These are phyloP conservation scores for Planoprotostelium fungivorum DNA, from an alignment of 78 protist genomes.

Conservation along the genomic window DNA sequence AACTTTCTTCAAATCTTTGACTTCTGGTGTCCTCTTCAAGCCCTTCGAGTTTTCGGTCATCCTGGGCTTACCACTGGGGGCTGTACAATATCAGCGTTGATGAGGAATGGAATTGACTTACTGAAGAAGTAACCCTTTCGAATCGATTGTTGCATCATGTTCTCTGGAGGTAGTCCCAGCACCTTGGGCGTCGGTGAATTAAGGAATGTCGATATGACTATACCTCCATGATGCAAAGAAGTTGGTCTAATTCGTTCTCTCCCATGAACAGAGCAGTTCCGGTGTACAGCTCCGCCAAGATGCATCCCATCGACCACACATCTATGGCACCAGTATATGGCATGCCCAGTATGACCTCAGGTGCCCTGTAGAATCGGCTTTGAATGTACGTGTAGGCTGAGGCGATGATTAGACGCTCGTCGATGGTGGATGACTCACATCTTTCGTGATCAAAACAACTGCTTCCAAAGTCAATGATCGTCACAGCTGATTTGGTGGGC, in stretches of 20 bases:
- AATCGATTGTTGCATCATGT: slow-evolving; percentile 15
- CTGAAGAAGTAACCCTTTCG: slow-evolving; percentile 41
- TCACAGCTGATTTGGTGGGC: slow-evolving; percentile 57
- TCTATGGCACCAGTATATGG: slow-evolving; percentile 92
- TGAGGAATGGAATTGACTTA: neutral
- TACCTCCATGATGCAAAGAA: slow-evolving; percentile 50
- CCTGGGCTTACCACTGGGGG: slow-evolving; percentile 6
- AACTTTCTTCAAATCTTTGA: neutral
- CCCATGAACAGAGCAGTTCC: slow-evolving; percentile 95
- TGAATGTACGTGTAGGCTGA: slow-evolving; percentile 85
- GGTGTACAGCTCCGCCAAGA: slow-evolving; percentile 90
- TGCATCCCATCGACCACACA: slow-evolving; percentile 98
- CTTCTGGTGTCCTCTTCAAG: slow-evolving; percentile 17
- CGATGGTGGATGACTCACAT: slow-evolving; percentile 19
- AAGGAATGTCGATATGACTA: neutral
- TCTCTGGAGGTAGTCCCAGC: slow-evolving; percentile 41
- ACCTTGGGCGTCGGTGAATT: neutral
- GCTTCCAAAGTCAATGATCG: slow-evolving; percentile 87
- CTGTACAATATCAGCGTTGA: neutral
- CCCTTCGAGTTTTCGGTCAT: slow-evolving; percentile 7
- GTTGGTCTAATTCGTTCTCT: slow-evolving; percentile 59
- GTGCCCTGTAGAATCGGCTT: slow-evolving; percentile 90
- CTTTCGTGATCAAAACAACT: slow-evolving; percentile 89
- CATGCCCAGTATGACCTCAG: slow-evolving; percentile 89
- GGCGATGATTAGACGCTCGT: slow-evolving; percentile 21